phyloP scores from a whole-genome alignment of 2,329 filamentous ascomycete genomes.

The Pseudogymnoascus sp. region DNA sequence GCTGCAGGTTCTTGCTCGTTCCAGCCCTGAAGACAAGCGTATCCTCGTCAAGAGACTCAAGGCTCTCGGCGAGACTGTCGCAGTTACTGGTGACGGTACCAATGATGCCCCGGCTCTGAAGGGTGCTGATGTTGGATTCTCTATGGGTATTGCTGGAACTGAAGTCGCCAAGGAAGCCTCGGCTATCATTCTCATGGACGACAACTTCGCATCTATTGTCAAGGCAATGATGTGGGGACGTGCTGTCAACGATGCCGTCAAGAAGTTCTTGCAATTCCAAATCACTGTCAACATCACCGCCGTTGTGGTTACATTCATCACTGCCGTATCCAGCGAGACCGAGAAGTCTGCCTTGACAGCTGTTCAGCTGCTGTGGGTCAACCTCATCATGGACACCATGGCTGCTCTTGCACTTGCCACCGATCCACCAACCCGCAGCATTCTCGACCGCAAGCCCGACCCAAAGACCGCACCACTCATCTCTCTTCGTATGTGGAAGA shows the following conservation, averaged over 20 bases:
- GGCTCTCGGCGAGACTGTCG: constrained; percentile 57
- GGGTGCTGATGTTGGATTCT: constrained; percentile 58
- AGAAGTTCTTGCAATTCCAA: constrained; percentile 49
- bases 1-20: constrained; percentile 59
- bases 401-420: constrained; percentile 69
- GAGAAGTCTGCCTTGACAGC: constrained; percentile 64
- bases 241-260: constrained; percentile 46
- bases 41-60: constrained; percentile 56
- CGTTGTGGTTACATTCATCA: constrained; percentile 68
- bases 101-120: constrained; percentile 60
- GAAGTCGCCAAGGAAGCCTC: constrained; percentile 56
- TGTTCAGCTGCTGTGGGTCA: constrained; percentile 78
- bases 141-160: constrained; percentile 59
- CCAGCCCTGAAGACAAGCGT: constrained; percentile 62
- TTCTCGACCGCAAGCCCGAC: constrained; percentile 66
- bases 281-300: constrained; percentile 74
- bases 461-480: constrained; percentile 69
- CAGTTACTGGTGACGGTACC: constrained; percentile 58
- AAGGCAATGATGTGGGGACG: constrained; percentile 55
- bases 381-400: constrained; percentile 79
- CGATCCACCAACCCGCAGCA: constrained; percentile 60
- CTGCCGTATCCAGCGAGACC: constrained; percentile 55
- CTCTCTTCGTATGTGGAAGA: constrained; percentile 95
- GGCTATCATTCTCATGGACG: constrained; percentile 53
- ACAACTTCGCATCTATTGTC: constrained; percentile 56